Conservation (phyloP, 768 basidiomycete species). For the Lanmaoa rubissima region DNA sequence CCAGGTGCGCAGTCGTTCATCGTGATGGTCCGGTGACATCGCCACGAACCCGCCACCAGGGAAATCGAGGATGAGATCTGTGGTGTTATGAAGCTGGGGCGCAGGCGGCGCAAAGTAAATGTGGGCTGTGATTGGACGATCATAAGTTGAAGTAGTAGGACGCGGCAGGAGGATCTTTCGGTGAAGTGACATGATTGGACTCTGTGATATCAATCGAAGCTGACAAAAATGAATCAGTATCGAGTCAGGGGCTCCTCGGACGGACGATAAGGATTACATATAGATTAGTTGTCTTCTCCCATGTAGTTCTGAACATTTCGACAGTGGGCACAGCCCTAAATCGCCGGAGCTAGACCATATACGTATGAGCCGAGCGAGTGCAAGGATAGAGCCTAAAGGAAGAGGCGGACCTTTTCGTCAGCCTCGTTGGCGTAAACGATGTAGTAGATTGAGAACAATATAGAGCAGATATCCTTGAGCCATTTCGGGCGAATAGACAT, state of each 20-base stretch:
- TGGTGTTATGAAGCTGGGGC: constrained; percentile 57
- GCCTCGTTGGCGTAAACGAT: constrained; percentile 86
- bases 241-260: constrained; percentile 10
- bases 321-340: constrained; percentile 93
- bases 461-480: constrained; percentile 83
- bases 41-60: constrained; percentile 97
- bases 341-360: constrained; percentile 65
- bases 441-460: constrained; percentile 88
- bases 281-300: constrained; percentile 97
- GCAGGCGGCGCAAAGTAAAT: constrained; percentile 79
- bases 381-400: background rate
- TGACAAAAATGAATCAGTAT: constrained; percentile 29
- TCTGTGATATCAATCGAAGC: constrained; percentile 59
- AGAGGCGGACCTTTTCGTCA: constrained; percentile 83
- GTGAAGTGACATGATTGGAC: constrained; percentile 61
- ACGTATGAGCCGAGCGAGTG: background rate
- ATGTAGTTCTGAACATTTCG: constrained; percentile 92
- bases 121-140: constrained; percentile 78
- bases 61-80: constrained; percentile 86
- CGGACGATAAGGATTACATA: constrained; percentile 51
- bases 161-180: constrained; percentile 82
- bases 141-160: constrained; percentile 70
- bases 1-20: constrained; percentile 89
- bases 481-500: constrained; percentile 91
- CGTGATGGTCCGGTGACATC: constrained; percentile 95